Percentiles rank a stretch among this genome's conserved stretches.
These are phyloP conservation scores for Botrytis galanthina DNA, from an alignment of 2,329 filamentous ascomycete genomes.

Conservation along the genomic window DNA sequence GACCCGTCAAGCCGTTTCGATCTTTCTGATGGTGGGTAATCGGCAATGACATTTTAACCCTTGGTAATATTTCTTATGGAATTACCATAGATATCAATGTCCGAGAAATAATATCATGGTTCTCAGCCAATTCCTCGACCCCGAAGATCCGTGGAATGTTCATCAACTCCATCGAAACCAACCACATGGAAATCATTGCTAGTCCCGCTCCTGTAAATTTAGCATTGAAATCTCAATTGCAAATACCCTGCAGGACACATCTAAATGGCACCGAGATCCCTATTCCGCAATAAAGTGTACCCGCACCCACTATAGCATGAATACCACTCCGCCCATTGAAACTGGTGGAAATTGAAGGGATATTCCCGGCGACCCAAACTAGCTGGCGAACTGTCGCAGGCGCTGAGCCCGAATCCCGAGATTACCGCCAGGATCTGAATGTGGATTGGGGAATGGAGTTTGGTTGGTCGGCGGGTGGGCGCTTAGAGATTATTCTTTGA, in stretches of 20 bases:
- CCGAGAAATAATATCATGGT: background rate
- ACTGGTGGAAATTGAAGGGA: background rate
- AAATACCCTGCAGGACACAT: background rate
- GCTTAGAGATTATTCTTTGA: background rate
- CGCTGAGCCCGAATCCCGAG: background rate
- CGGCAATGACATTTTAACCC: background rate
- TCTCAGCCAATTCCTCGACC: background rate
- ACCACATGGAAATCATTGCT: background rate
- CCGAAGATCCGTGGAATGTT: background rate
- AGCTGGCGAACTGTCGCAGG: background rate
- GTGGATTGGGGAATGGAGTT: background rate
- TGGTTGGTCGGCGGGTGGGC: background rate
- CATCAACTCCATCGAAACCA: background rate
- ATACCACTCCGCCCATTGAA: background rate
- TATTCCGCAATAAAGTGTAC: background rate
- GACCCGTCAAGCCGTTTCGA: background rate
- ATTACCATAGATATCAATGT: background rate
- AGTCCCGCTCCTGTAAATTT: background rate
- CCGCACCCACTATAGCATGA: background rate
- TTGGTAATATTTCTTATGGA: background rate
- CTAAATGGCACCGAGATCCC: background rate
- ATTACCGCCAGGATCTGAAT: background rate
- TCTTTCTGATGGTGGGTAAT: background rate
- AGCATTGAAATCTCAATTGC: background rate
- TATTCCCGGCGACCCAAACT: background rate